Conservation (phyloP, 805 yeast genomes). For the Ogataea methylovora region DNA sequence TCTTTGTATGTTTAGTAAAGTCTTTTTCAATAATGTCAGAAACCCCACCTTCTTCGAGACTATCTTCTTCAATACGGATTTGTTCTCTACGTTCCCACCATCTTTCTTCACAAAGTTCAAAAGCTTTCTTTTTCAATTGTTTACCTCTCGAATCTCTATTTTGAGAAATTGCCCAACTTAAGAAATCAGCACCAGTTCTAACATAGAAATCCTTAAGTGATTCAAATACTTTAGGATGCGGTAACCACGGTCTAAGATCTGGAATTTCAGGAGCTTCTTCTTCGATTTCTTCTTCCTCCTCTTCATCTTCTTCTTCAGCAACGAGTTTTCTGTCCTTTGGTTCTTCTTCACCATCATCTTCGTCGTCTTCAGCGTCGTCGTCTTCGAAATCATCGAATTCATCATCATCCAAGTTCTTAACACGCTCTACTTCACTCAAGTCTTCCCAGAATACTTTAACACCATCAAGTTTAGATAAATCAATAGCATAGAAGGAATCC, state of each 20-base stretch:
- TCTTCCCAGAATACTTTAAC: constrained; percentile 89
- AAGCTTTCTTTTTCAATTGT: constrained; percentile 79
- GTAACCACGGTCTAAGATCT: constrained; percentile 93
- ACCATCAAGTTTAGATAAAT: constrained; percentile 82
- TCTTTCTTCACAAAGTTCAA: constrained; percentile 86
- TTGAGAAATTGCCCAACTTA: constrained; percentile 89
- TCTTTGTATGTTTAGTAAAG: constrained; percentile 37
- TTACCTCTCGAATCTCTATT: constrained; percentile 85
- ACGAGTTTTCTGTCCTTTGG: constrained; percentile 33
- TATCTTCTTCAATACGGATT: constrained; percentile 81
- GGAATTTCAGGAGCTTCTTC: constrained; percentile 66
- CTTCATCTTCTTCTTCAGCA: constrained; percentile 44
- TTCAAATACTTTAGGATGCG: constrained; percentile 95
- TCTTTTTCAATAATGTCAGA: constrained; percentile 82
- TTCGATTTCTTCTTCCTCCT: constrained; percentile 57
- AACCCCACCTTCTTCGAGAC: constrained; percentile 87
- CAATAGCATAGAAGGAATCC: constrained; percentile 82
- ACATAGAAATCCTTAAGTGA: constrained; percentile 73
- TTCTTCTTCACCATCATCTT: constrained; percentile 40
- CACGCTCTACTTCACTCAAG: constrained; percentile 46
- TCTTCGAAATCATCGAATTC: constrained; percentile 60
- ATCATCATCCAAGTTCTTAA: constrained; percentile 53
- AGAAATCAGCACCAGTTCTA: constrained; percentile 78
- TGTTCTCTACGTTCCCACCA: constrained; percentile 99
- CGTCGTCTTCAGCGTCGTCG: constrained; percentile 65